A percentile compares a stretch with the other conserved stretches of the same genome.
Evolutionary conservation across 1,284 basidiomycete species (phyloP).

Genomic region (Apiotrichum brassicae): DNA sequence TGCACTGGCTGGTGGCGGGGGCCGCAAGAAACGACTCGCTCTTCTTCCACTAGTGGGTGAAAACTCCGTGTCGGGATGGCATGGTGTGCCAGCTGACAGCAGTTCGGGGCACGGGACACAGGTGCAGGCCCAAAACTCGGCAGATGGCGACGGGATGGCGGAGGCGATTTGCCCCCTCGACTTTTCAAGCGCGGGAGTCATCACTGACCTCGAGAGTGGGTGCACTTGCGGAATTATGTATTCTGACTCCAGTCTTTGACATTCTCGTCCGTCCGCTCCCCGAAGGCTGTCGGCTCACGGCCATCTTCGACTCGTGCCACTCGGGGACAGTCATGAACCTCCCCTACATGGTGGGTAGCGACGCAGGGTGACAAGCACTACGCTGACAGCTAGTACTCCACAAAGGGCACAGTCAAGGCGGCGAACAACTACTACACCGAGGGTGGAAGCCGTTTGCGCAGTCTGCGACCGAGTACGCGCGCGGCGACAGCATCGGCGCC

Average conservation of each 20-base stretch:
- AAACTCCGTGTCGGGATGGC: too few relatives aligned
- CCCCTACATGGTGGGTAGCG: constrained; percentile 44
- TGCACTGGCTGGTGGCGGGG: constrained; percentile 78
- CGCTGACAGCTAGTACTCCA: constrained; percentile 74
- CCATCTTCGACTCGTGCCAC: constrained; percentile 66
- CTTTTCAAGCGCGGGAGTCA: constrained; percentile 62
- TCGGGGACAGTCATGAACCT: constrained; percentile 48
- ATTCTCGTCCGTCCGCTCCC: constrained; percentile 65
- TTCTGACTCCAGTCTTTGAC: constrained; percentile 25
- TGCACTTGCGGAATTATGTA: neutral
- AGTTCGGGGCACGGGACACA: constrained; percentile 73
- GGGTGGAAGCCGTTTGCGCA: constrained; percentile 59
- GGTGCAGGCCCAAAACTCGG: constrained; percentile 59
- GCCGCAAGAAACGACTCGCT: constrained; percentile 80
- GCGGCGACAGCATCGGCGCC: constrained; percentile 64
- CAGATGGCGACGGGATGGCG: constrained; percentile 42
- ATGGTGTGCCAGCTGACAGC: neutral
- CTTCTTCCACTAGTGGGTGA: constrained; percentile 66
- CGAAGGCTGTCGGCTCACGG: constrained; percentile 78
- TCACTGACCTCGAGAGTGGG: constrained; percentile 58
- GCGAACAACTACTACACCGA: constrained; percentile 74
- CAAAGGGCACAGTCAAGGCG: constrained; percentile 89
- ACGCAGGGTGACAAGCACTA: too few relatives aligned
- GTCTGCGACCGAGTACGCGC: constrained; percentile 41
- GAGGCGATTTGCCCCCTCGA: constrained; percentile 79